Base-by-base conservation (phyloP, 2,329 filamentous ascomycete genomes). In the Coniosporium tulheliwenetii region DNA sequence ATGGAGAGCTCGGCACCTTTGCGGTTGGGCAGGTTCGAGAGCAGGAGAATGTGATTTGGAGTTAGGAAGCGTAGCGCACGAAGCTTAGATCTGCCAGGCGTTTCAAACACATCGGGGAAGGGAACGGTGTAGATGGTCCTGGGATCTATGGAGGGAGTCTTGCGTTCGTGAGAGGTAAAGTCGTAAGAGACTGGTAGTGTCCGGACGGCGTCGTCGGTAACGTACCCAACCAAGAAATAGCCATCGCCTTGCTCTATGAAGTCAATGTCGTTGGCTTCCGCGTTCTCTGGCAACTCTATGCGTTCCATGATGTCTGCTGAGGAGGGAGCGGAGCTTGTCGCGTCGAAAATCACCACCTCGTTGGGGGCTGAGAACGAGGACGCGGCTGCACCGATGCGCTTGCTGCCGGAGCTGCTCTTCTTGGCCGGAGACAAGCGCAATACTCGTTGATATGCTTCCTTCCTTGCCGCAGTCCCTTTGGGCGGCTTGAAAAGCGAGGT, bases 281-380 rank as follows among this genome's bases (percentile, higher is more conserved):
- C 63, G 30, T 62, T 64, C 39, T 63, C 62, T 5, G 59, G 61
- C 30, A 77, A 57, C 10, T 56, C 56, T 40, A 79, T 70, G 15
- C 70, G 58, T 47, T 69, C 61, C 49, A 76, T 64, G 9, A 78
- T 61, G 43, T 78, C 71, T 13, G 59, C 51, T 10, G 60, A 47
- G 31, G 64, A 63, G 12, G 72, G 73, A 1, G 66, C 62, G 1
- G 66, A 63, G 14, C 69, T 66, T 7, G 70, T 74, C 13, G 79
- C 75, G 54, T 83, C 74, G 55, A 94, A 93, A 35, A 94, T 62
- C 19, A 85, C 79, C 45, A 95, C 73, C 61, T 95, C 82, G 10
- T 81, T 75, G 38, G 81, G 67, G 8, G 77, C 77, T 14, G 83
- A 78, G 47, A 93, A 66, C 26, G 83, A 84, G 1, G 85, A 87